Evolutionary conservation across 768 basidiomycete genomes (phyloP).

Genomic region (Imleria badia): DNA sequence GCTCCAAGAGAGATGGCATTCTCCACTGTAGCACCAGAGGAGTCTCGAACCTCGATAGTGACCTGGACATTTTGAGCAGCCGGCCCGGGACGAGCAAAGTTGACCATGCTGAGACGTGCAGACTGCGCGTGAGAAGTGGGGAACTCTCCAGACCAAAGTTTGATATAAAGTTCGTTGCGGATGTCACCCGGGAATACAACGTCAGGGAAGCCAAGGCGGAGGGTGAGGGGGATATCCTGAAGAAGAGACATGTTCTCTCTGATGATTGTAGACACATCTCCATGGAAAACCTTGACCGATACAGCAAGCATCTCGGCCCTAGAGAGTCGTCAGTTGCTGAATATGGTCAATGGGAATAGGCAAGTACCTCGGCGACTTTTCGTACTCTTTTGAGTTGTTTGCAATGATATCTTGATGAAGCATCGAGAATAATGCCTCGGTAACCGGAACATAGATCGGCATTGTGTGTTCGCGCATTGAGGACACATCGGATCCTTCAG

Average conservation of each 20-base stretch:
- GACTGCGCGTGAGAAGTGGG: constrained; percentile 49
- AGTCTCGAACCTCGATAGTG: constrained; percentile 80
- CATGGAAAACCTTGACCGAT: constrained; percentile 83
- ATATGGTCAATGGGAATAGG: neutral
- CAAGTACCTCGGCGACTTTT: constrained; percentile 74
- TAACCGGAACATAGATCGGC: constrained; percentile 82
- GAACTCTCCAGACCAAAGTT: constrained; percentile 94
- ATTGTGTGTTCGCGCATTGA: constrained; percentile 75
- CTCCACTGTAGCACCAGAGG: constrained; percentile 66
- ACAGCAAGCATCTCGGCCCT: constrained; percentile 89
- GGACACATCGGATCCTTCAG: constrained; percentile 63
- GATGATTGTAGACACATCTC: constrained; percentile 71
- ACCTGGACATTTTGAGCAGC: constrained; percentile 72
- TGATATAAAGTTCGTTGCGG: constrained; percentile 96
- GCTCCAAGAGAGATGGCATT: constrained; percentile 78
- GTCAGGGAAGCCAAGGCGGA: constrained; percentile 92
- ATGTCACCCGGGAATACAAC: constrained; percentile 90
- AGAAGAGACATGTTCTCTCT: constrained; percentile 83
- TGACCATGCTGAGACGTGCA: constrained; percentile 56
- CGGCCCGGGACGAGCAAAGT: constrained; percentile 59
- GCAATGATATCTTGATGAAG: constrained; percentile 94
- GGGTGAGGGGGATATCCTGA: constrained; percentile 76
- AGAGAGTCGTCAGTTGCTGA: constrained; percentile 1
- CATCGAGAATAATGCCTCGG: constrained; percentile 87
- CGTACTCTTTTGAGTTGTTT: constrained; percentile 73